Percentiles rank a stretch among this genome's conserved stretches.
phyloP scores from a whole-genome alignment of 179 eudicot species.

The Pouteria campechiana region DNA sequence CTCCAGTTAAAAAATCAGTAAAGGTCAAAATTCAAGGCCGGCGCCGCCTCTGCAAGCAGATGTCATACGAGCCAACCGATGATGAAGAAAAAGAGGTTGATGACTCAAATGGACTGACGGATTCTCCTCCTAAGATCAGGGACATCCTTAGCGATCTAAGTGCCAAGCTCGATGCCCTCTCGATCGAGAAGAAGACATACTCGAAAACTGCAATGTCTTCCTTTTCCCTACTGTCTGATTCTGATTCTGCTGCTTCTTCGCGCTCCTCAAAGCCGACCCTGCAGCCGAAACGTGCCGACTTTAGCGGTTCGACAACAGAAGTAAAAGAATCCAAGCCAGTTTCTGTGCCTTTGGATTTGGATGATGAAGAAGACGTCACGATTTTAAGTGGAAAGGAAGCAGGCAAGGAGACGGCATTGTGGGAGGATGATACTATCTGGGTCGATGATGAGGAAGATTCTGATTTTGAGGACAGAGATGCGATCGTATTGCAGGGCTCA shows the following conservation, averaged over 20 bases:
- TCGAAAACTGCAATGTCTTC: conserved; percentile 24
- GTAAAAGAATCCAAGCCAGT: too few relatives aligned
- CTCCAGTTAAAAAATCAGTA: conserved; percentile 17
- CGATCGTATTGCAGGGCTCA: conserved; percentile 38
- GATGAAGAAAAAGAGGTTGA: conserved; percentile 1
- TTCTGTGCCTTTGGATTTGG: too few relatives aligned
- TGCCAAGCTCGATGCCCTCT: conserved; percentile 58
- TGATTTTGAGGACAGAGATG: conserved; percentile 16
- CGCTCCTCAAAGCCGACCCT: conserved; percentile 25
- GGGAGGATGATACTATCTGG: conserved; percentile 18
- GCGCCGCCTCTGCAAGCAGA: conserved; percentile 74
- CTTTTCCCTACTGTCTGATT: too few relatives aligned
- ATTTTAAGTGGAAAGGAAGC: conserved; percentile 22
- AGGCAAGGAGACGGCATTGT: conserved; percentile 13
- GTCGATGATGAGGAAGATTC: conserved; percentile 25
- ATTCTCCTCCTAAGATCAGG: conserved; percentile 73
- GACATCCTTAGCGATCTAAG: conserved; percentile 68
- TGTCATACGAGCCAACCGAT: conserved; percentile 16
- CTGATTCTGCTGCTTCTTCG: conserved; percentile 38
- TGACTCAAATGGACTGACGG: conserved; percentile 30
- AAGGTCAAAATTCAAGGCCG: conserved; percentile 73
- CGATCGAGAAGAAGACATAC: conserved; percentile 57
- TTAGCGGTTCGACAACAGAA: too few relatives aligned
- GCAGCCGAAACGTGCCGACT: too few relatives aligned
- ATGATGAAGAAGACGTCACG: conserved; percentile 44